These are phyloP conservation scores for Monascus ruber DNA, from an alignment of 2,329 filamentous ascomycete genomes.

Conservation along the genomic window DNA sequence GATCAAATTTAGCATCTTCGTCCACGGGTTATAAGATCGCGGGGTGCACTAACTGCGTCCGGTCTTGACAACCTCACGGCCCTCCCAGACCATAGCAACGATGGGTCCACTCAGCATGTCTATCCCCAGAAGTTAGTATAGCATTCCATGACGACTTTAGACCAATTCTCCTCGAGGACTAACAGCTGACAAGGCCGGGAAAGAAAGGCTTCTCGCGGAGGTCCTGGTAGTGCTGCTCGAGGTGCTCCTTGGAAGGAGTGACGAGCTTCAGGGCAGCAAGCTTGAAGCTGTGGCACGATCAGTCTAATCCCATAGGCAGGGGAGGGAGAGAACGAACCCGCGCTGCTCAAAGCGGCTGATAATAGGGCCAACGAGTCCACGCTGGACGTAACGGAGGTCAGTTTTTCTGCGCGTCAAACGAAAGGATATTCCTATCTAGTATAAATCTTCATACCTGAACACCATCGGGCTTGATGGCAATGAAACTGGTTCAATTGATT, in stretches of 20 bases:
- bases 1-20: slow-evolving; percentile 5
- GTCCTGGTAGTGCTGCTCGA: slow-evolving; percentile 96
- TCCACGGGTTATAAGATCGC: slow-evolving; percentile 7
- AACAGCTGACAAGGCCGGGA: slow-evolving; percentile 83
- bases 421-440: background rate
- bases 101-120: slow-evolving; percentile 97
- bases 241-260: slow-evolving; percentile 81
- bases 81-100: slow-evolving; percentile 99
- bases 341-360: slow-evolving; percentile 96
- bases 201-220: slow-evolving; percentile 95
- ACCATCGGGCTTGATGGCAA: slow-evolving; percentile 99
- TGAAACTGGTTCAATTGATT: slow-evolving; percentile 60
- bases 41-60: slow-evolving; percentile 59
- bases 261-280: slow-evolving; percentile 94
- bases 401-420: slow-evolving; percentile 6
- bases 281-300: slow-evolving; percentile 62
- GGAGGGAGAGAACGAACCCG: slow-evolving; percentile 47
- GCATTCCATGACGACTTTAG: background rate
- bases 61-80: slow-evolving; percentile 97
- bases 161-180: slow-evolving; percentile 22
- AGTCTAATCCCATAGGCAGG: background rate
- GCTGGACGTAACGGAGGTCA: slow-evolving; percentile 43
- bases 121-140: slow-evolving; percentile 28
- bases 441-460: slow-evolving; percentile 61
- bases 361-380: slow-evolving; percentile 95